phyloP scores from a whole-genome alignment of 805 yeast genomes.

The Kluyveromyces lactis region DNA sequence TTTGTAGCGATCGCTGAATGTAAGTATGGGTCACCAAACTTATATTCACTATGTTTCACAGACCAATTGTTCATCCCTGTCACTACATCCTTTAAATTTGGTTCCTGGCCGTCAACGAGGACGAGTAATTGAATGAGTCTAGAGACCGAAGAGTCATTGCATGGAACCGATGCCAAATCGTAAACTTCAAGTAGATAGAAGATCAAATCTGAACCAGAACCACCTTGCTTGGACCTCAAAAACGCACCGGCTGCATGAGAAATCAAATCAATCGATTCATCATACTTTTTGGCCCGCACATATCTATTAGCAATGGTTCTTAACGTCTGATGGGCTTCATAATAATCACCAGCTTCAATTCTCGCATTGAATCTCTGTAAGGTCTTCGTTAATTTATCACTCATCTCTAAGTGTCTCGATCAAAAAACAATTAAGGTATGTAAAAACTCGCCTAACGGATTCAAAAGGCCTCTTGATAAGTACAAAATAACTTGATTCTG shows the following conservation, averaged over 20 bases:
- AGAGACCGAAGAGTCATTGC: slow-evolving; percentile 37
- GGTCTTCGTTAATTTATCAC: slow-evolving; percentile 46
- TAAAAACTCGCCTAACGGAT: too few species aligned
- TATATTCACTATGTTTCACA: slow-evolving; percentile 36
- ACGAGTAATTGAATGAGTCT: slow-evolving; percentile 41
- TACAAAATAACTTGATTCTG: too few species aligned
- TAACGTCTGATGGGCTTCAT: slow-evolving; percentile 94
- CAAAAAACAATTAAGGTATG: too few species aligned
- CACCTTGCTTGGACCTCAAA: slow-evolving; percentile 61
- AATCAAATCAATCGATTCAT: slow-evolving; percentile 65
- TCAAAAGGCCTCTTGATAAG: too few species aligned
- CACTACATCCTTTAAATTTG: slow-evolving; percentile 57
- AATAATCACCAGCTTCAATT: slow-evolving; percentile 66
- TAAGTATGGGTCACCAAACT: slow-evolving; percentile 67
- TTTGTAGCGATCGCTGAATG: slow-evolving; percentile 69
- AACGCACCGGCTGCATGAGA: slow-evolving; percentile 64
- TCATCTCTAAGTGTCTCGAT: slow-evolving; percentile 7
- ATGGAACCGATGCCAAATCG: slow-evolving; percentile 38
- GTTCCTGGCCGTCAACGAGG: slow-evolving; percentile 40
- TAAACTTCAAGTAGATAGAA: slow-evolving; percentile 66
- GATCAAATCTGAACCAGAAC: slow-evolving; percentile 73
- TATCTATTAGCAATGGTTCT: slow-evolving; percentile 84
- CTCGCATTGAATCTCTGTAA: slow-evolving; percentile 57
- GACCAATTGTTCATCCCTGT: slow-evolving; percentile 66
- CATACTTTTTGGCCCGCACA: slow-evolving; percentile 56